Conservation (phyloP, 495 filamentous ascomycete genomes). For the Daldinia vernicosa region DNA sequence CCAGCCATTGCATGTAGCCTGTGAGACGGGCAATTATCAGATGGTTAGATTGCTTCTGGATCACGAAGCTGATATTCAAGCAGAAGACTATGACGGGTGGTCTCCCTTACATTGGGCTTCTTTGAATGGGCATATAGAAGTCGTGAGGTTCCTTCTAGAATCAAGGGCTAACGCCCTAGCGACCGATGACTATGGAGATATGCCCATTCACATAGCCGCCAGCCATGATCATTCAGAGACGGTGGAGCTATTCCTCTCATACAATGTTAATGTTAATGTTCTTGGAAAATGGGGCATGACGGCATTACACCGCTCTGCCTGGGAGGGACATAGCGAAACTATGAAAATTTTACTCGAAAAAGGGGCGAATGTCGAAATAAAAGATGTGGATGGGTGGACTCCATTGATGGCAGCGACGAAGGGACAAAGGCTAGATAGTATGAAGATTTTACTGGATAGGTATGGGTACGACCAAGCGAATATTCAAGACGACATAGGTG, state of each 20-base stretch:
- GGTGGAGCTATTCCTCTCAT: neutral
- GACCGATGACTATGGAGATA: neutral
- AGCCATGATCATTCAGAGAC: neutral
- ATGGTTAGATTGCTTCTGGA: neutral
- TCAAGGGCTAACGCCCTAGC: neutral
- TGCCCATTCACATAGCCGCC: neutral
- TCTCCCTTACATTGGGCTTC: conserved; percentile 6
- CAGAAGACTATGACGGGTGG: neutral
- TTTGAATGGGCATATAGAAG: neutral
- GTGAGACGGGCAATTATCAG: neutral
- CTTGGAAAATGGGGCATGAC: neutral
- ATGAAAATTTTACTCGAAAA: neutral
- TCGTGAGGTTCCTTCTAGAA: neutral
- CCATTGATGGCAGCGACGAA: conserved; percentile 16
- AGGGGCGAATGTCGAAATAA: neutral
- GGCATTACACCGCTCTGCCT: conserved; percentile 13
- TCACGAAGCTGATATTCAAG: neutral
- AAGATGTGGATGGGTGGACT: conserved; percentile 6
- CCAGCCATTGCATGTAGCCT: neutral
- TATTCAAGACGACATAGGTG: conserved; percentile 2
- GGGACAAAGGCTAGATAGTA: too few species aligned
- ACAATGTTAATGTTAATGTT: conserved; percentile 1
- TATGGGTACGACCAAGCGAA: neutral
- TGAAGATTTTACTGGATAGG: too few species aligned
- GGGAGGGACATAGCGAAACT: neutral